Evolutionary conservation across 176 grass and related monocot genomes (phyloP).

Genomic region (Triticum dicoccoides): DNA sequence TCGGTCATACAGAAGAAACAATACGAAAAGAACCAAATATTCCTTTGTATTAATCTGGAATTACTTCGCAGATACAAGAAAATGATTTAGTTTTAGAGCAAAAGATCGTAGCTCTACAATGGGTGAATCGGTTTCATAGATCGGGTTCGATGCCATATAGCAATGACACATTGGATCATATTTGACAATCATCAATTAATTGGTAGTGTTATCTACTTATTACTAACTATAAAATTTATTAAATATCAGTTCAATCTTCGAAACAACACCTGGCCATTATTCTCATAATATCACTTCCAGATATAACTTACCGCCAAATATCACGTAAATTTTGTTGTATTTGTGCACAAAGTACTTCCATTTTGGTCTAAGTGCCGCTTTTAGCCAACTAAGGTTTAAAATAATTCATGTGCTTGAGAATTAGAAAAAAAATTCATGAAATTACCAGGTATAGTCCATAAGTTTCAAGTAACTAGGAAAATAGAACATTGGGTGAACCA

Average conservation of each 20-base stretch:
- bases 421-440: background rate
- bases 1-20: background rate
- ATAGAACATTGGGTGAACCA: no score
- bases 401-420: no score
- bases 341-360: no score
- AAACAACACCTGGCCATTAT: background rate
- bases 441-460: background rate
- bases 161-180: background rate
- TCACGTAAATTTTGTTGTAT: background rate
- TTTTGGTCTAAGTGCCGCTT: background rate
- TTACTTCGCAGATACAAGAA: background rate
- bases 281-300: no score
- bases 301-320: background rate
- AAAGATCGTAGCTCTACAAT: background rate
- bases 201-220: background rate
- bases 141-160: background rate
- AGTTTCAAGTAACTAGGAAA: no score
- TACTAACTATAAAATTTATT: background rate
- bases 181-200: background rate
- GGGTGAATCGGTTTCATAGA: background rate
- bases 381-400: background rate
- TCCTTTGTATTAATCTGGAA: background rate
- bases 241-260: background rate
- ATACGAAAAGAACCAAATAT: no score
- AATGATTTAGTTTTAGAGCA: background rate